These are phyloP conservation scores for Tubosaeta brunneosetosa DNA, from an alignment of 768 basidiomycete species.

Conservation along the genomic window DNA sequence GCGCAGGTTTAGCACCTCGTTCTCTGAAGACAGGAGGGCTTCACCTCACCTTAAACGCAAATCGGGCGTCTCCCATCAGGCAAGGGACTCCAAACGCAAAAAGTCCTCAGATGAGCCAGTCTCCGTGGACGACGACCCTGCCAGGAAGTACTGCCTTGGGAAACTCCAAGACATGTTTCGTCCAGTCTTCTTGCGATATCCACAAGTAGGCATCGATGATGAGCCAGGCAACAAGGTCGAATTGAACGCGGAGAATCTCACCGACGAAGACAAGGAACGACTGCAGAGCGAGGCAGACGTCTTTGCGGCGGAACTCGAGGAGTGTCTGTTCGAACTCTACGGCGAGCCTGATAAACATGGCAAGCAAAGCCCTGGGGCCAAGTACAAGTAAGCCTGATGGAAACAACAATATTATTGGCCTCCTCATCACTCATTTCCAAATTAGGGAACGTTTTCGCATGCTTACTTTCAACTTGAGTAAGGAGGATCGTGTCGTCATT, in stretches of 20 bases:
- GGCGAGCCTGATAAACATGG: slow-evolving; percentile 73
- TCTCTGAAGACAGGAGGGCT: slow-evolving; percentile 16
- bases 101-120: slow-evolving; percentile 39
- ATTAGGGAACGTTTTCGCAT: slow-evolving; percentile 85
- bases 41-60: slow-evolving; percentile 52
- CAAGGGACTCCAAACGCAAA: slow-evolving; percentile 44
- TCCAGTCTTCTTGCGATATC: slow-evolving; percentile 69
- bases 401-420: not conserved
- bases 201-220: slow-evolving; percentile 42
- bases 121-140: slow-evolving; percentile 58
- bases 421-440: slow-evolving; percentile 2
- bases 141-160: slow-evolving; percentile 73
- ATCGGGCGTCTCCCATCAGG: slow-evolving; percentile 33
- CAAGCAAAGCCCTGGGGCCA: slow-evolving; percentile 56
- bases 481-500: slow-evolving; percentile 72
- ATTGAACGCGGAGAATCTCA: slow-evolving; percentile 51
- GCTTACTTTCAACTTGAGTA: slow-evolving; percentile 82
- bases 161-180: slow-evolving; percentile 71
- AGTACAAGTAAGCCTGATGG: slow-evolving; percentile 64
- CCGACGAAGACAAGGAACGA: slow-evolving; percentile 53
- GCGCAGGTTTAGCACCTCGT: slow-evolving; percentile 16
- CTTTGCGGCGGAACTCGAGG: slow-evolving; percentile 72
- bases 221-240: slow-evolving; percentile 31
- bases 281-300: slow-evolving; percentile 54
- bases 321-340: slow-evolving; percentile 69